phyloP scores from a whole-genome alignment of 169 alveolate species.

The Babesia ovata region DNA sequence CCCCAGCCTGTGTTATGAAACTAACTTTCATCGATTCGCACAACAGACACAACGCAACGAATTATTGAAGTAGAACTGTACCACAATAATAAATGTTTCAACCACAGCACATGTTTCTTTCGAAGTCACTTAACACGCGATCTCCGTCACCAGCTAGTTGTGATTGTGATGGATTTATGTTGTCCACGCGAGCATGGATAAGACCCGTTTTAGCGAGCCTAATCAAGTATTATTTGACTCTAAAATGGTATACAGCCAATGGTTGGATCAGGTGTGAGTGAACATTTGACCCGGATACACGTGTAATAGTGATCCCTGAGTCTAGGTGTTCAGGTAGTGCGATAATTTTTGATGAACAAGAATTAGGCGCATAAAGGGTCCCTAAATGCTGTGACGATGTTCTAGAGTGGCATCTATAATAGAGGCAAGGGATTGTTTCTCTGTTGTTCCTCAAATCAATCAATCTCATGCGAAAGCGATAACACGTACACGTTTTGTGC shows the following conservation, averaged over 20 bases:
- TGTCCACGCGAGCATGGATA: no score
- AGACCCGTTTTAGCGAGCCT: no score
- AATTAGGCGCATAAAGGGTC: no score
- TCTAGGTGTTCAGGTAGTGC: not conserved
- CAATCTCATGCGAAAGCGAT: not conserved
- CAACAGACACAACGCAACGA: no score
- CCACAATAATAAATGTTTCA: no score
- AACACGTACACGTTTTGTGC: not conserved
- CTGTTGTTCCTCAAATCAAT: not conserved
- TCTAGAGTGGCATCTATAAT: no score
- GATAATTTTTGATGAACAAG: not conserved
- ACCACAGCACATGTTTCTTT: no score
- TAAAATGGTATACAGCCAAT: not conserved
- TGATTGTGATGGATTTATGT: not conserved
- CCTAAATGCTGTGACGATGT: no score
- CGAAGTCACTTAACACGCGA: not conserved
- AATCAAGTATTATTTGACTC: not conserved
- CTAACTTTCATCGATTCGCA: no score
- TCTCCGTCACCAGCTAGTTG: not conserved
- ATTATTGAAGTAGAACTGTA: no score
- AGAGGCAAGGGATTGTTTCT: no score
- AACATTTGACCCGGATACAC: not conserved
- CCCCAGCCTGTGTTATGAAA: no score
- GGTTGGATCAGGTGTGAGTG: not conserved
- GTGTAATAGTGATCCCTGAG: not conserved